Evolutionary conservation across 169 alveolate species (phyloP), one percentile per base, ranked within the genome.

Genomic region (Theileria orientalis): DNA sequence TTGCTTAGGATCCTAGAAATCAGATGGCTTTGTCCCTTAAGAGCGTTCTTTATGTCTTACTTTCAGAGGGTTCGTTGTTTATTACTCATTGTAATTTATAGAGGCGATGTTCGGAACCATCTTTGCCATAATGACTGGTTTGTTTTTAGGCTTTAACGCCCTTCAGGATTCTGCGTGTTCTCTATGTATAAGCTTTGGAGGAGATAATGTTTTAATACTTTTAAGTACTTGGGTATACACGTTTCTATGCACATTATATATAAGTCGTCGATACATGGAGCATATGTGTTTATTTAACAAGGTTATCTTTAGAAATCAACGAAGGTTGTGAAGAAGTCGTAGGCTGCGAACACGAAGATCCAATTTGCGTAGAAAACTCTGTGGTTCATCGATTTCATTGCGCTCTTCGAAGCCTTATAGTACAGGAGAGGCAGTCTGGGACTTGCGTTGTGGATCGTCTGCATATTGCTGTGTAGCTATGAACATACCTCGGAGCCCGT

Each of bases 361-460:
- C 88, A 83, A 51, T 87, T 87, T 56, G 86, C 86, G 52, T 87
- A 87, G 47, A 87, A 87, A n/a, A 87, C 62, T 33, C 93, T 72
- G 60, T 87, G 93, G 40, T 87, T 87, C 76, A 87, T 83, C 21
- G 93, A 87, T 57, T 78, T 72, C 86, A 79, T 87, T 25, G 93
- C 89, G 42, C 85, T 68, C 35, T 68, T 46, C 16, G 89, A 80
- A n/a, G 93, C 93, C 57, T 52, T 83, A 60, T 87, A 87, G 42
- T 79, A 79, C 6, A 73, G 35, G 44, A 79, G 62, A 2, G 87
- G 87, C 46, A 79, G 74, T 9, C 83, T 27, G 21, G 87, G 87
- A 49, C 83, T 63, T 21, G 86, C 86, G 41, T 77, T 77, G 61
- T 77, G 86, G 40, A 62, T 52, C 1, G 56, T 29, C 86, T 77